Evolutionary conservation across 31 red algal species (phyloP), one percentile per base, ranked within the genome.

Genomic region (Odonthalia washingtoniensis): DNA sequence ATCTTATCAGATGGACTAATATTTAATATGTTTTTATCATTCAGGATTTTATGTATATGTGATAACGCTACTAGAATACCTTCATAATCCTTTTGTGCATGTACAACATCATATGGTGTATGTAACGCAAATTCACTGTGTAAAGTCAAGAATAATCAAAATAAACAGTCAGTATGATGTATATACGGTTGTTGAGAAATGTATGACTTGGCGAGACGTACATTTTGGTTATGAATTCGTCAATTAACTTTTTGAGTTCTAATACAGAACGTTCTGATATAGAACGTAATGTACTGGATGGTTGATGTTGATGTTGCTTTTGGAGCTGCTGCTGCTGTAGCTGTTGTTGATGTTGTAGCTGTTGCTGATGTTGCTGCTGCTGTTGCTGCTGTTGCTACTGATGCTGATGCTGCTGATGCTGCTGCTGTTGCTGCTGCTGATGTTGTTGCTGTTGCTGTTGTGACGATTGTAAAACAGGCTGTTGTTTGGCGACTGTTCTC

Each of bases 61-160:
- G 45, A 21, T 18, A 91, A 70, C 37, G 79, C 79, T 4, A 61
- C 32, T 45, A 75, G 66, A 37, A 91, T 84, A 28, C 36, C 72
- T 35, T 91, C 80, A 75, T 83, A 91, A 72, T 91, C 80, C 37
- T 91, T 83, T 46, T 81, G 88, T 28, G 88, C 88, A 4, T 65
- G 68, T 41, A 72, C 70, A 44, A 73, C 37, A 16, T 91, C 88
- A 72, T 91, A 91, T 17, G 70, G 88, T 33, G 57, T 53, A 52
- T 83, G 57, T 5, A 91, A 79, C 35, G 88, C 88, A 36, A 36
- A 35, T 46, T 91, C 88, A 70, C 75, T 89, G 45, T 32, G 6
- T 33, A 35, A 41, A 28, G 36, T 27, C 1, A 84, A 45, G 6
- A 31, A 72, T 17, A 64, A 30, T 34, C 31, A 57, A 31, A 1